Percentiles rank a stretch among this genome's conserved stretches.
phyloP scores from a whole-genome alignment of 257 asterid genomes.

The Solanum medicagineum region DNA sequence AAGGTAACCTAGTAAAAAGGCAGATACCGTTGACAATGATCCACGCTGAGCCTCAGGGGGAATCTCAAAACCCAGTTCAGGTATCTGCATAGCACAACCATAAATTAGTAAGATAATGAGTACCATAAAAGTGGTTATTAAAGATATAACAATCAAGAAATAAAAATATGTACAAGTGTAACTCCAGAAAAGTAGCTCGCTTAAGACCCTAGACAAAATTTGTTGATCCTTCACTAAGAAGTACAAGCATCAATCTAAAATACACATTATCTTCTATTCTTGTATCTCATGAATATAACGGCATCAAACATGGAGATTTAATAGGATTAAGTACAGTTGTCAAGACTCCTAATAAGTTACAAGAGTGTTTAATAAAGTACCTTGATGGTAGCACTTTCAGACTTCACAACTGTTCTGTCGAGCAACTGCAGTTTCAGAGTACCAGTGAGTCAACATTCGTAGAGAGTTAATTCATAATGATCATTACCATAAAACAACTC shows the following conservation, averaged over 20 bases:
- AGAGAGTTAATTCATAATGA: not conserved
- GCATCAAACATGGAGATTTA: not conserved
- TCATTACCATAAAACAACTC: not conserved
- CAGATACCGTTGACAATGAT: slow-evolving; percentile 76
- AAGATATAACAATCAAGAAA: not conserved
- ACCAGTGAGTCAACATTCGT: not conserved
- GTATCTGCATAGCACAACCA: slow-evolving; percentile 50
- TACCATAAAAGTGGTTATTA: not conserved
- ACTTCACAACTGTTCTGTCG: slow-evolving; percentile 82
- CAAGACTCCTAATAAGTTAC: not conserved
- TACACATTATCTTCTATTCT: not conserved
- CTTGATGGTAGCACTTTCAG: slow-evolving; percentile 92
- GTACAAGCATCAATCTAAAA: not conserved
- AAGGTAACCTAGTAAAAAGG: not conserved
- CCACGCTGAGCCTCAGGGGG: slow-evolving; percentile 99
- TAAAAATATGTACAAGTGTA: not conserved
- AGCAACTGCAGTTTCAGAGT: slow-evolving; percentile 47
- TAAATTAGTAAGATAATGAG: not conserved
- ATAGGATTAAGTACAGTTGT: not conserved
- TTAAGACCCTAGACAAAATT: not conserved
- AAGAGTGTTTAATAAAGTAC: slow-evolving; percentile 18
- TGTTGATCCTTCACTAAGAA: not conserved
- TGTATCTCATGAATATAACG: not conserved
- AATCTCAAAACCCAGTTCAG: slow-evolving; percentile 87
- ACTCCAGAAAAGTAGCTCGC: not conserved